Conservation (phyloP, 2,329 filamentous ascomycete species). For the Colletotrichum sp. region DNA sequence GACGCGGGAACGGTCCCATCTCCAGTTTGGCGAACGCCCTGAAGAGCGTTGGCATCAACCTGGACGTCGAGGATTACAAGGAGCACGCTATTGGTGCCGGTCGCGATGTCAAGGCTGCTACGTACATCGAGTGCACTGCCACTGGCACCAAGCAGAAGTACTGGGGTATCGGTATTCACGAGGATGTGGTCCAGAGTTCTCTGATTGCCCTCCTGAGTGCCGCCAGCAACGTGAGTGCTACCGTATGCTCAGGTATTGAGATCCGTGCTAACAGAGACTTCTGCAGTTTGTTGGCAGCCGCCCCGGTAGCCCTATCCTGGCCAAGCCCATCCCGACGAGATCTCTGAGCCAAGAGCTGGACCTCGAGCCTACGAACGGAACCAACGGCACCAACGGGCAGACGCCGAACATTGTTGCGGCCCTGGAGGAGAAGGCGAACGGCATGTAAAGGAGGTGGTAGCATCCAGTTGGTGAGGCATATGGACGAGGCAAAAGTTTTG, state of each 20-base stretch:
- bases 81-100: conserved; percentile 90
- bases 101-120: conserved; percentile 87
- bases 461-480: neutral
- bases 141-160: conserved; percentile 72
- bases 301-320: conserved; percentile 70
- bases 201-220: conserved; percentile 86
- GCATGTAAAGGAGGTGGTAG: conserved; percentile 24
- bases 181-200: conserved; percentile 90
- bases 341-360: conserved; percentile 30
- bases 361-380: conserved; percentile 31
- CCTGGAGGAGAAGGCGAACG: conserved; percentile 45
- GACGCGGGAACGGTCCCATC: conserved; percentile 88
- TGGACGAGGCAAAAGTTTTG: neutral
- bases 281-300: conserved; percentile 74
- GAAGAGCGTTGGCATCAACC: conserved; percentile 76
- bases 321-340: conserved; percentile 36
- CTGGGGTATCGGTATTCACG: conserved; percentile 91
- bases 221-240: conserved; percentile 77
- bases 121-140: conserved; percentile 88
- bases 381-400: conserved; percentile 27
- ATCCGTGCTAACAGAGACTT: conserved; percentile 10
- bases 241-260: neutral
- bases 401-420: conserved; percentile 35
- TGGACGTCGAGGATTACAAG: conserved; percentile 95
- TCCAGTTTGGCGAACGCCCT: conserved; percentile 87